Conservation (phyloP, 2,329 filamentous ascomycete genomes). For the Ophiostoma montium region DNA sequence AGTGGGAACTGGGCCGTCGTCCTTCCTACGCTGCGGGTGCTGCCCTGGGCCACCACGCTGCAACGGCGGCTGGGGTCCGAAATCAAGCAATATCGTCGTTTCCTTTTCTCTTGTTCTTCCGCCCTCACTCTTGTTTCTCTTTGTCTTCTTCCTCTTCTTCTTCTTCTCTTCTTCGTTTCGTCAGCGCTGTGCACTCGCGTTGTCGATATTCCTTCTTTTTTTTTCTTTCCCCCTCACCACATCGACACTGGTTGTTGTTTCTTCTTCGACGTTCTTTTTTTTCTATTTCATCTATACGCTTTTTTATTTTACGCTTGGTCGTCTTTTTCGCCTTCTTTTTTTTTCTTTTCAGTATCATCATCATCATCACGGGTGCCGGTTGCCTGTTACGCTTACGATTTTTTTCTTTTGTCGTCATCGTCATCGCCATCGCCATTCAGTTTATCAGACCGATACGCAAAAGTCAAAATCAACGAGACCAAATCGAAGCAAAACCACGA, state of each 20-base stretch:
- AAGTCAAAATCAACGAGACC: too few species aligned
- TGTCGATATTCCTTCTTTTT: conserved; percentile 39
- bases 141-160: conserved; percentile 5
- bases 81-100: conserved; percentile 10
- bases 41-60: conserved; percentile 24
- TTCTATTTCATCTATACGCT: conserved; percentile 11
- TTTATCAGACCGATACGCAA: too few species aligned
- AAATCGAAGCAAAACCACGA: neutral
- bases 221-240: too few species aligned
- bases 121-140: conserved; percentile 9
- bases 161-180: conserved; percentile 15
- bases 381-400: neutral
- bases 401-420: conserved; percentile 8
- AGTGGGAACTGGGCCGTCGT: conserved; percentile 20
- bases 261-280: conserved; percentile 10
- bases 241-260: conserved; percentile 26
- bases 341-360: too few species aligned
- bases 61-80: too few species aligned
- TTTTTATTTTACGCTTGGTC: neutral
- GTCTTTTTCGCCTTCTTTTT: too few species aligned
- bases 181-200: conserved; percentile 35
- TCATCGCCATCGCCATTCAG: neutral
- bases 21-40: conserved; percentile 24
- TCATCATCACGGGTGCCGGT: too few species aligned
- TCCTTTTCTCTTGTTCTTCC: neutral